A percentile compares a stretch with the other conserved stretches of the same genome.
phyloP scores from a whole-genome alignment of 352 stramenopile genomes.

The Globisporangium abappressorium region DNA sequence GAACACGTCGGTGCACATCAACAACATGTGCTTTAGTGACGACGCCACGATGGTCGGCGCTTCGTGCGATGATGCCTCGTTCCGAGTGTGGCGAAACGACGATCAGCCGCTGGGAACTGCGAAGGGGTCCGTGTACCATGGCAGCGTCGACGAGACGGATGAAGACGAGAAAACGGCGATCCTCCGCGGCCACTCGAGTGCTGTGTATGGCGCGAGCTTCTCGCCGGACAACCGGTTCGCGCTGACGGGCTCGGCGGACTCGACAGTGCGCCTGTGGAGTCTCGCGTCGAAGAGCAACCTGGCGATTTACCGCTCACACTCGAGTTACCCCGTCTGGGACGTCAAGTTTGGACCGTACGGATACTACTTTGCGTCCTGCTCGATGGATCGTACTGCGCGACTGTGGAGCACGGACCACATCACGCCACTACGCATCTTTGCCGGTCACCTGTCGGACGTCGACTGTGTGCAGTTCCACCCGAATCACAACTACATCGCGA shows the following conservation, averaged over 20 bases:
- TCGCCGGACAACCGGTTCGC: constrained; percentile 86
- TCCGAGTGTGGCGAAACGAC: constrained; percentile 82
- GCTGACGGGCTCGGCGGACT: constrained; percentile 77
- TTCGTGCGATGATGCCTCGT: constrained; percentile 68
- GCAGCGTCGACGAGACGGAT: constrained; percentile 43
- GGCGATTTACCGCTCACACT: constrained; percentile 72
- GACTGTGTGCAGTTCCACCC: constrained; percentile 92
- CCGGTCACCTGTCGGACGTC: constrained; percentile 91
- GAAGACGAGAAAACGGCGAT: constrained; percentile 70
- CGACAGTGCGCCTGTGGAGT: constrained; percentile 84
- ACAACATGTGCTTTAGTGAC: constrained; percentile 81
- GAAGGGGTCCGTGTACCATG: constrained; percentile 57
- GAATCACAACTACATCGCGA: constrained; percentile 95
- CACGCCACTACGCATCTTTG: constrained; percentile 91
- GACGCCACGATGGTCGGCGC: constrained; percentile 75
- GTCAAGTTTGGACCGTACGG: constrained; percentile 87
- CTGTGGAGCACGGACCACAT: constrained; percentile 93
- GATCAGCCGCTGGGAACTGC: constrained; percentile 69
- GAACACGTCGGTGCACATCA: constrained; percentile 76
- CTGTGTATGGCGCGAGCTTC: constrained; percentile 85
- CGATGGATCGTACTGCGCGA: constrained; percentile 90
- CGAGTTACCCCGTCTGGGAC: constrained; percentile 88
- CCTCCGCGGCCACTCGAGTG: constrained; percentile 68
- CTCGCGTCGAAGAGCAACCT: constrained; percentile 78
- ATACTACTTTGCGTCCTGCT: constrained; percentile 95